Evolutionary conservation across 305 asterid species (phyloP).

Genomic region (Salvia sclarea): DNA sequence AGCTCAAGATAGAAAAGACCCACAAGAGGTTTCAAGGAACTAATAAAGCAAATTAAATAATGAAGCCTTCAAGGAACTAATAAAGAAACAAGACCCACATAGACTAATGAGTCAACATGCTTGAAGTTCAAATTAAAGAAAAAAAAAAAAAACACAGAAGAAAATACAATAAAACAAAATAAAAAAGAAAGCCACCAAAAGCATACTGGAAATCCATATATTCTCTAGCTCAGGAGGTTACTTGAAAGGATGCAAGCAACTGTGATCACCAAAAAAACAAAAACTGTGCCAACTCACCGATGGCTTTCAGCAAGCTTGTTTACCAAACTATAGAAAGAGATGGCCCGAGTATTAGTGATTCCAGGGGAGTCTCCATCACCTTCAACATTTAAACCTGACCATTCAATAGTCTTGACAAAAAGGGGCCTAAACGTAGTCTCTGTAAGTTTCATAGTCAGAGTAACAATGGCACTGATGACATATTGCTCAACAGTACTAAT

Average conservation of each 20-base stretch:
- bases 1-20: neutral
- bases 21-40: neutral
- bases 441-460: conserved; percentile 78
- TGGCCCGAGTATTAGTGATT: conserved; percentile 53
- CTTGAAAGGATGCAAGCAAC: neutral
- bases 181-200: neutral
- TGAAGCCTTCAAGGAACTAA: conserved; percentile 6
- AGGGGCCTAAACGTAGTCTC: conserved; percentile 85
- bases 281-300: conserved; percentile 49
- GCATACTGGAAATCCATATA: neutral
- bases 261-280: conserved; percentile 21
- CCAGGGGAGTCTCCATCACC: conserved; percentile 40
- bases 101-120: neutral
- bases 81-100: neutral
- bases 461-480: conserved; percentile 61
- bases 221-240: neutral
- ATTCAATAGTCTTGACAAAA: conserved; percentile 79
- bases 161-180: neutral
- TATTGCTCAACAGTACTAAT: conserved; percentile 65
- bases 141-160: neutral
- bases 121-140: neutral
- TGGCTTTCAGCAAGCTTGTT: conserved; percentile 80
- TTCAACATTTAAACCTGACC: conserved; percentile 66
- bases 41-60: no score
- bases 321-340: conserved; percentile 81